Evolutionary conservation across 139 green algal genomes (phyloP).

Genomic region (Coelastrella sp.): DNA sequence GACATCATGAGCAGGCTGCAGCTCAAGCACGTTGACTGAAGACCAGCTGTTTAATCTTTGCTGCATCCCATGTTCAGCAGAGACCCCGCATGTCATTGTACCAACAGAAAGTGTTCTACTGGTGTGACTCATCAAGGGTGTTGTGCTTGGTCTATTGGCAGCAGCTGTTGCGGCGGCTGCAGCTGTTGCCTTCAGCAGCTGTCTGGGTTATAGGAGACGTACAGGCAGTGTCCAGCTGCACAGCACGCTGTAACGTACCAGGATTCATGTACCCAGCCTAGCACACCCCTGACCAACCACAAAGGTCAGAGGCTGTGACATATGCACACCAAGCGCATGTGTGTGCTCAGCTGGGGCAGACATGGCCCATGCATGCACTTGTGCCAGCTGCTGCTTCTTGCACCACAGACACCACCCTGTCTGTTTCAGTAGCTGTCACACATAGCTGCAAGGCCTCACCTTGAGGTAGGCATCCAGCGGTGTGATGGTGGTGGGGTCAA

Average conservation of each 20-base stretch:
- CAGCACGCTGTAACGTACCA: not conserved
- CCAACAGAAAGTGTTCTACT: too few species aligned
- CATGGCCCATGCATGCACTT: too few species aligned
- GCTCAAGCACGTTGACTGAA: too few species aligned
- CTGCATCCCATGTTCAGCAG: too few species aligned
- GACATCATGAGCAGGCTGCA: not conserved
- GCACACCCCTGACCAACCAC: not conserved
- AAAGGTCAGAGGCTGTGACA: not conserved
- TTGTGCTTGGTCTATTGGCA: not conserved
- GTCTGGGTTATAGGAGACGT: not conserved
- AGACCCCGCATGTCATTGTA: too few species aligned
- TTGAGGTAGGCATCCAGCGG: slow-evolving; percentile 90
- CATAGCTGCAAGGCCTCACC: slow-evolving; percentile 39
- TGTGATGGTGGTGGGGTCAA: slow-evolving; percentile 84
- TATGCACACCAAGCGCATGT: not conserved
- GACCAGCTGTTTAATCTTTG: too few species aligned
- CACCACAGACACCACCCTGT: not conserved
- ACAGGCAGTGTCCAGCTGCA: not conserved
- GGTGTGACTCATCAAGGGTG: too few species aligned
- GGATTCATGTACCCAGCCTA: not conserved
- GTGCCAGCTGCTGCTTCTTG: not conserved
- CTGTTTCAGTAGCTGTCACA: not conserved
- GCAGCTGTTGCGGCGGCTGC: not conserved
- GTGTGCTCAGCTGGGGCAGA: not conserved
- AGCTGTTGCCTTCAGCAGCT: not conserved